phyloP scores from a whole-genome alignment of 106 monocot genomes.

The Platanthera guangdongensis region DNA sequence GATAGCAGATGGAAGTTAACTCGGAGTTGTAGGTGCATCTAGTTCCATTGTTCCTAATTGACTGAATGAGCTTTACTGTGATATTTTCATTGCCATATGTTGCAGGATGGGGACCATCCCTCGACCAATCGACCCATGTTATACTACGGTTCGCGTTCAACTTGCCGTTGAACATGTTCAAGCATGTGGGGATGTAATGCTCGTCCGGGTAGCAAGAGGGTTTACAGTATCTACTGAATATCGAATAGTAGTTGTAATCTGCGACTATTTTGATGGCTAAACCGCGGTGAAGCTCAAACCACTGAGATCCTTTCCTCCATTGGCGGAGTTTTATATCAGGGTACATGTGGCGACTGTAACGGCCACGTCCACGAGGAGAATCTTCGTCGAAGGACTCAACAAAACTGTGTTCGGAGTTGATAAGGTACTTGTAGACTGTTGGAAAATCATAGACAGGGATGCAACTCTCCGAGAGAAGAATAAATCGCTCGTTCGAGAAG shows the following conservation, averaged over 20 bases:
- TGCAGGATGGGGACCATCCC: conserved; percentile 24
- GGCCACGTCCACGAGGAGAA: conserved; percentile 34
- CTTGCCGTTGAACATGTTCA: conserved; percentile 22
- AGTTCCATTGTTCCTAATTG: conserved; percentile 21
- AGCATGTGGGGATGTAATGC: conserved; percentile 29
- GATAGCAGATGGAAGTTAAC: conserved; percentile 15
- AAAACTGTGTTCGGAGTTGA: conserved; percentile 26
- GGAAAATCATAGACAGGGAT: conserved; percentile 31
- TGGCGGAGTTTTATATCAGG: conserved; percentile 22
- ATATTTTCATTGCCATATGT: conserved; percentile 15
- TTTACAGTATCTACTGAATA: conserved; percentile 24
- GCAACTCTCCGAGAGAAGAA: conserved; percentile 41
- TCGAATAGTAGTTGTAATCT: conserved; percentile 18
- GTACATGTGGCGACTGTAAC: conserved; percentile 25
- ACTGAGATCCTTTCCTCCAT: conserved; percentile 31
- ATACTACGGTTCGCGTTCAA: conserved; percentile 20
- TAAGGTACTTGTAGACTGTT: conserved; percentile 32
- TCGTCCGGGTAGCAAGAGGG: conserved; percentile 34
- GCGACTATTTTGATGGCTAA: conserved; percentile 25
- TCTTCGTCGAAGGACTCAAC: conserved; percentile 38
- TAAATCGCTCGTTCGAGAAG: conserved; percentile 38
- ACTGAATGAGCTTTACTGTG: conserved; percentile 16
- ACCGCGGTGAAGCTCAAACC: conserved; percentile 24
- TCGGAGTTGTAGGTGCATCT: conserved; percentile 21
- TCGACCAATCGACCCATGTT: conserved; percentile 30